Percentiles rank a stretch among this genome's conserved stretches.
Conservation (phyloP, 2,329 filamentous ascomycete genomes). For the Curvularia eragrostidis region DNA sequence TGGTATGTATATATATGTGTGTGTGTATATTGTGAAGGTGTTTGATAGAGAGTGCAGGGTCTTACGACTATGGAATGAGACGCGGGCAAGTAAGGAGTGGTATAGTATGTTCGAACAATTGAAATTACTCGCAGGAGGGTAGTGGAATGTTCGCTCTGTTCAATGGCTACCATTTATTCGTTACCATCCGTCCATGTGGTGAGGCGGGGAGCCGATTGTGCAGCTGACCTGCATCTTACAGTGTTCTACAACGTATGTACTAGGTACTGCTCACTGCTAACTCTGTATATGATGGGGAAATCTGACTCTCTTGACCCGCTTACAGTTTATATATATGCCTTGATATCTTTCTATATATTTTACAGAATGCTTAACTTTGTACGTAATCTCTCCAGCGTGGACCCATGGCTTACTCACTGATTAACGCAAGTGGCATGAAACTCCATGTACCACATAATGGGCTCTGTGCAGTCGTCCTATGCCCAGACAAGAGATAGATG, state of each 20-base stretch:
- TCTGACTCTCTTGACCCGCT: too few species aligned
- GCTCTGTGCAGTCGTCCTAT: not conserved
- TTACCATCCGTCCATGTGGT: not conserved
- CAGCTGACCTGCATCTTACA: conserved; percentile 1
- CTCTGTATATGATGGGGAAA: too few species aligned
- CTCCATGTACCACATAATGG: not conserved
- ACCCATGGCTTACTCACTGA: not conserved
- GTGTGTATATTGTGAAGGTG: not conserved
- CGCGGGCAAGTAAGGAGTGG: too few species aligned
- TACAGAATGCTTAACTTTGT: not conserved
- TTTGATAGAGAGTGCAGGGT: not conserved
- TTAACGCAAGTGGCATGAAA: not conserved
- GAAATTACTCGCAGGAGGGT: not conserved
- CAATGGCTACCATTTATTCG: not conserved
- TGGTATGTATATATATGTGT: not conserved
- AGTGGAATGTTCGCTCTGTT: not conserved
- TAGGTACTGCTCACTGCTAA: not conserved
- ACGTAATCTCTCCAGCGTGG: not conserved
- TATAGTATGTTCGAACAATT: not conserved
- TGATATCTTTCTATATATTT: not conserved
- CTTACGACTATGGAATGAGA: not conserved
- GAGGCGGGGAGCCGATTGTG: not conserved
- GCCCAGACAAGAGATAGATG: not conserved
- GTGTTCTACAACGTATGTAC: not conserved
- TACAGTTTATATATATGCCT: not conserved